Evolutionary conservation across 257 asterid genomes (phyloP).

Genomic region (Anisodus acutangulus): DNA sequence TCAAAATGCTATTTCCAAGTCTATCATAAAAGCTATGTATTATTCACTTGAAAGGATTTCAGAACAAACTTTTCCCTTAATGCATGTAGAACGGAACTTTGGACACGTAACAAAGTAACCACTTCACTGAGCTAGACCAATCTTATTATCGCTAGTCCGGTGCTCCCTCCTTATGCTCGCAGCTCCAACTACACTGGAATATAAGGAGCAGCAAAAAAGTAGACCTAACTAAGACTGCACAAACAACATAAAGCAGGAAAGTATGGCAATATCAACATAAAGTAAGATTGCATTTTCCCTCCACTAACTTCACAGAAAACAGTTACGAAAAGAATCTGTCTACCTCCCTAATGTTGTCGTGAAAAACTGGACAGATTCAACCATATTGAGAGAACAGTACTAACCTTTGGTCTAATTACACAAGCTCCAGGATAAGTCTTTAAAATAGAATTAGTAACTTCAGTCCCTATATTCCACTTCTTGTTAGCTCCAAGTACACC

Average conservation of each 20-base stretch:
- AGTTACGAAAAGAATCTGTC: not conserved
- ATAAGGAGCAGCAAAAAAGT: constrained; percentile 7
- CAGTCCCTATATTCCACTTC: constrained; percentile 81
- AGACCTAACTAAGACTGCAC: not conserved
- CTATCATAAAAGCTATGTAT: not conserved
- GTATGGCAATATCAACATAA: not conserved
- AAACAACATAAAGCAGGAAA: constrained; percentile 12
- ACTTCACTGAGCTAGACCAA: not conserved
- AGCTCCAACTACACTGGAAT: constrained; percentile 16
- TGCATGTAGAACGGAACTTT: not conserved
- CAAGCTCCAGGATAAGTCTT: constrained; percentile 73
- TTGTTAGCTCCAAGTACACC: constrained; percentile 89
- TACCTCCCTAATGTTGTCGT: not conserved
- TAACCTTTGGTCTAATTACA: constrained; percentile 86
- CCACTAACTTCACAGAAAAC: constrained; percentile 9
- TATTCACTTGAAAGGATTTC: not conserved
- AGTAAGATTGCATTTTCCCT: not conserved
- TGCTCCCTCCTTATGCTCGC: not conserved
- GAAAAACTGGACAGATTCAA: constrained; percentile 10
- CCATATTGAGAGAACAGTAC: constrained; percentile 31
- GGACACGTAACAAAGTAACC: not conserved
- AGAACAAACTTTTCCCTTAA: not conserved
- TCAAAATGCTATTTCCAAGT: not conserved
- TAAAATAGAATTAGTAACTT: constrained; percentile 64
- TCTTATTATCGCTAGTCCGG: not conserved